These are phyloP conservation scores for Gymnopus androsaceus DNA, from an alignment of 1,284 basidiomycete genomes.

Conservation along the genomic window DNA sequence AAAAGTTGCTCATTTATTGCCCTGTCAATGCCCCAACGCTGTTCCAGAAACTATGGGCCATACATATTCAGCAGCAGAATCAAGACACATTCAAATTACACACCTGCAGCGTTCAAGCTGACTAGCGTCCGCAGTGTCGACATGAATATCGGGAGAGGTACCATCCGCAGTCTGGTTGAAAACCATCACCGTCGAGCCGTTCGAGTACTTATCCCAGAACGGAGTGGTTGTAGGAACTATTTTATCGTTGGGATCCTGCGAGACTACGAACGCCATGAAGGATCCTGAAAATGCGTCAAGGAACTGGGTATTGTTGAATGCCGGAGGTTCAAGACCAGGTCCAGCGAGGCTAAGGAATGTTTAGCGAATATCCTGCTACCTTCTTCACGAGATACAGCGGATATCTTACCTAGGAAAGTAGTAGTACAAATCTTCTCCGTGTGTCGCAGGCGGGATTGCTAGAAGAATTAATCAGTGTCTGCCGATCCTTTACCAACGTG, in stretches of 20 bases:
- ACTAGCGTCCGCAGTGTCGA: neutral
- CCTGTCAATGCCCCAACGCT: no score
- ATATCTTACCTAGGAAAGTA: constrained; percentile 17
- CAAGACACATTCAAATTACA: no score
- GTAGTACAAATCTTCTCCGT: constrained; percentile 23
- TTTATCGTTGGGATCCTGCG: constrained; percentile 26
- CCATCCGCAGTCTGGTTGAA: constrained; percentile 21
- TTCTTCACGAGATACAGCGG: no score
- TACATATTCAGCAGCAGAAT: no score
- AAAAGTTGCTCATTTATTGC: no score
- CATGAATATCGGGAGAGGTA: constrained; percentile 7
- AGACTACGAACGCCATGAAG: constrained; percentile 25
- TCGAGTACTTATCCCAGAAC: constrained; percentile 17
- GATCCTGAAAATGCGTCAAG: constrained; percentile 24
- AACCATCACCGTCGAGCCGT: constrained; percentile 21
- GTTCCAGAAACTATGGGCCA: no score
- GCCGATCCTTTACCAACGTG: neutral
- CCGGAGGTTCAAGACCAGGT: neutral
- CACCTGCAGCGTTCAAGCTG: constrained; percentile 18
- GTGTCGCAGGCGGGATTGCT: constrained; percentile 23
- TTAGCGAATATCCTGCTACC: neutral
- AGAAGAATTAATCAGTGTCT: constrained; percentile 9
- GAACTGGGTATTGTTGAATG: constrained; percentile 27
- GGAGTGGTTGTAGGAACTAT: constrained; percentile 25
- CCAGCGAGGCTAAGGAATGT: neutral